Percentiles rank a stretch among this genome's conserved stretches.
Evolutionary conservation across 768 basidiomycete genomes (phyloP).

Genomic region (Leccinellum rugosiceps): DNA sequence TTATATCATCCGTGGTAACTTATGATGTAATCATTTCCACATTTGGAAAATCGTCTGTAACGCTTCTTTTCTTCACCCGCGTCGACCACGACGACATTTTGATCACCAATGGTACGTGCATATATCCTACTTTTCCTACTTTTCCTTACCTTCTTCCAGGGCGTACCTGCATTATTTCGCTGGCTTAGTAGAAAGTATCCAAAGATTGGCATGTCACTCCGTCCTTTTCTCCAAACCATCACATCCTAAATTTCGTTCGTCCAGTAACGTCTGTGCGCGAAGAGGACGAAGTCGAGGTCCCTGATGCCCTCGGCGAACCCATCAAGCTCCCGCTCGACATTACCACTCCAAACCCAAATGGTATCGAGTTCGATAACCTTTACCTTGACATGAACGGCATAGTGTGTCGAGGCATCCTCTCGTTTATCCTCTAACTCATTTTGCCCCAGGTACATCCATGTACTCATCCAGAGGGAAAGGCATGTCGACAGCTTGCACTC

Average conservation of each 20-base stretch:
- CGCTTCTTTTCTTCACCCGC: not conserved
- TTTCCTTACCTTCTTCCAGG: slow-evolving; percentile 44
- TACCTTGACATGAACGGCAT: slow-evolving; percentile 99
- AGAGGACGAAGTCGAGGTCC: slow-evolving; percentile 73
- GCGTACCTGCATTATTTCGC: slow-evolving; percentile 96
- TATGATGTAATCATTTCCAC: slow-evolving; percentile 13
- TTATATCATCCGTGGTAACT: slow-evolving; percentile 14
- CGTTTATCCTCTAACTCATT: not conserved
- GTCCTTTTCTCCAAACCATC: not conserved
- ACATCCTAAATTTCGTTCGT: not conserved
- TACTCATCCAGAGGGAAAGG: slow-evolving; percentile 98
- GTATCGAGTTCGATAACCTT: slow-evolving; percentile 90
- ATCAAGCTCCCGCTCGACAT: slow-evolving; percentile 79
- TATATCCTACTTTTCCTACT: too few relatives aligned
- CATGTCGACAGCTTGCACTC: slow-evolving; percentile 25
- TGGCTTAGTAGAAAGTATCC: slow-evolving; percentile 99
- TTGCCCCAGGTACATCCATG: slow-evolving; percentile 84
- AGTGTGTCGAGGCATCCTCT: slow-evolving; percentile 41
- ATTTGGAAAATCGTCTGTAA: slow-evolving; percentile 8
- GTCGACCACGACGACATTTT: not conserved
- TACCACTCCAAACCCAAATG: slow-evolving; percentile 86
- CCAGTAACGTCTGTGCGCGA: slow-evolving; percentile 78
- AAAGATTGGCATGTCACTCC: slow-evolving; percentile 71
- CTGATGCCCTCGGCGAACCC: slow-evolving; percentile 61
- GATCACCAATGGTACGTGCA: slow-evolving; percentile 20